A percentile compares a stretch with the other conserved stretches of the same genome.
phyloP scores from a whole-genome alignment of 768 basidiomycete species.

The Neoboletus magnificus region DNA sequence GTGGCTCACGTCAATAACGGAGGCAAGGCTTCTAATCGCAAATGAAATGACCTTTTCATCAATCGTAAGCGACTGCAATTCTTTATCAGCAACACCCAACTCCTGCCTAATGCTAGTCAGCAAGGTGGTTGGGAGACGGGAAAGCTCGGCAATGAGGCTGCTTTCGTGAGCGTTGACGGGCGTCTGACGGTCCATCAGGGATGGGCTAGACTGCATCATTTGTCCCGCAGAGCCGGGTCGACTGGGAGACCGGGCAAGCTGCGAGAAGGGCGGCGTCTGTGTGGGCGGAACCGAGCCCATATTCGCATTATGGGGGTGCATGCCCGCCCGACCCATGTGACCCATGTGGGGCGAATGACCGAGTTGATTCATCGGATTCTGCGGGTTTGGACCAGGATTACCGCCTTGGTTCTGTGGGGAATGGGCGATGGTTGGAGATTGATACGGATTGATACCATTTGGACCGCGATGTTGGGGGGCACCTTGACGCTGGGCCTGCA shows the following conservation, averaged over 20 bases:
- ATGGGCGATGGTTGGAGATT: constrained; percentile 62
- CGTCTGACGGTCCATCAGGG: constrained; percentile 46
- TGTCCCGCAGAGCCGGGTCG: constrained; percentile 53
- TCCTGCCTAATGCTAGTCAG: constrained; percentile 42
- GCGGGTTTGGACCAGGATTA: constrained; percentile 30
- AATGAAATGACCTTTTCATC: constrained; percentile 56
- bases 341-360: constrained; percentile 52
- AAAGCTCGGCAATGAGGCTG: constrained; percentile 41
- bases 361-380: constrained; percentile 46
- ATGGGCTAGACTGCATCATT: constrained; percentile 57
- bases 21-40: not conserved
- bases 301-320: constrained; percentile 46
- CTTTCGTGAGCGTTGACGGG: constrained; percentile 29
- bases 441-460: constrained; percentile 51
- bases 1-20: constrained; percentile 12
- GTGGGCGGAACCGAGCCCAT: constrained; percentile 36
- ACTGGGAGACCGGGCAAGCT: constrained; percentile 55
- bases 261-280: constrained; percentile 43
- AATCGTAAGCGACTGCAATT: constrained; percentile 38
- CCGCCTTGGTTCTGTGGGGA: constrained; percentile 49
- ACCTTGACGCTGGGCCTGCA: constrained; percentile 33
- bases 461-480: constrained; percentile 41
- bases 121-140: constrained; percentile 33
- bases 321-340: constrained; percentile 43
- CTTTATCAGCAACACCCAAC: constrained; percentile 45